Percentiles rank a stretch among this genome's conserved stretches.
These are phyloP conservation scores for Dillenia turbinata DNA, from an alignment of 164 flowering plant genomes.

Conservation along the genomic window DNA sequence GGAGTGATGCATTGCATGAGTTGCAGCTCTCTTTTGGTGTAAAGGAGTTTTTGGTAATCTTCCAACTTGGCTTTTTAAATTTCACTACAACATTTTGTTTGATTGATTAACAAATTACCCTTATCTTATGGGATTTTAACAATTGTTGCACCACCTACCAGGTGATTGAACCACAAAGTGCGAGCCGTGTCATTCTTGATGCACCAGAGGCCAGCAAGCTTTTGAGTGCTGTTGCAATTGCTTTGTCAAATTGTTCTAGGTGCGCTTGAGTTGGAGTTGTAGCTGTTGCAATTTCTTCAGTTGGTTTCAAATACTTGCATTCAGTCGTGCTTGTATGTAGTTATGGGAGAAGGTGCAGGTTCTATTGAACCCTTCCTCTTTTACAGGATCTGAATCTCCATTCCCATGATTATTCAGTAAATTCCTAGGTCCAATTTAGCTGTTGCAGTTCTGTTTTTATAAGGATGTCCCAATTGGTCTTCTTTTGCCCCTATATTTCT, in stretches of 20 bases:
- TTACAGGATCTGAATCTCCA: too few relatives aligned
- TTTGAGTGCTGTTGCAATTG: constrained; percentile 90
- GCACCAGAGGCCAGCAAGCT: constrained; percentile 96
- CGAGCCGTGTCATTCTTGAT: constrained; percentile 93
- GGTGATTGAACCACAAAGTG: constrained; percentile 95
- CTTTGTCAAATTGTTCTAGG: constrained; percentile 90
- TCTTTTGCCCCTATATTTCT: too few relatives aligned
- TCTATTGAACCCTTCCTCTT: constrained; percentile 3
- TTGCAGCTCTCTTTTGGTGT: constrained; percentile 91
- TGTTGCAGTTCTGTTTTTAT: too few relatives aligned
- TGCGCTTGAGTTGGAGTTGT: constrained; percentile 18
- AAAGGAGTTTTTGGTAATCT: constrained; percentile 76
- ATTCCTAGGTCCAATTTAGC: too few relatives aligned
- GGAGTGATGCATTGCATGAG: constrained; percentile 64
- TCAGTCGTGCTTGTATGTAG: background rate
- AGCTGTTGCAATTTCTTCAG: background rate
- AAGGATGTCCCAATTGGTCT: too few relatives aligned
- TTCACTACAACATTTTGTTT: background rate
- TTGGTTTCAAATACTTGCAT: background rate
- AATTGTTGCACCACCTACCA: constrained; percentile 19
- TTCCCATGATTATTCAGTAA: too few relatives aligned
- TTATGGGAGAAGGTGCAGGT: background rate
- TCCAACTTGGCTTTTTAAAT: constrained; percentile 6
- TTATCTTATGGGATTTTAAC: background rate
- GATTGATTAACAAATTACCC: background rate